Evolutionary conservation across 192 early-diverging fungal genomes (phyloP), one percentile per base, ranked within the genome.

Genomic region (Umbelopsis sp.): DNA sequence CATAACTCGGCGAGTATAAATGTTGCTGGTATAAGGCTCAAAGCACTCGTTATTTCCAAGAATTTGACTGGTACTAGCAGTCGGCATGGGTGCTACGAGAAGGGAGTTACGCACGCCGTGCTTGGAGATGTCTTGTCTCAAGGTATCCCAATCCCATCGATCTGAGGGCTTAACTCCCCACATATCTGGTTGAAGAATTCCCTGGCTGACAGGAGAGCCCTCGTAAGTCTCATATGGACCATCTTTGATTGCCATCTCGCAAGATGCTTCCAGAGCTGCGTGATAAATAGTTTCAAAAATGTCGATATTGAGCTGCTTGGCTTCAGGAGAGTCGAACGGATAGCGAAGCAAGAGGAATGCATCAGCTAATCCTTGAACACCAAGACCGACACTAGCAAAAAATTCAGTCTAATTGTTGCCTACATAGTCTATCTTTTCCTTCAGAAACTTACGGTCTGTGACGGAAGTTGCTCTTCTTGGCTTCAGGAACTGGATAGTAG

Each of bases 11-110:
- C 96, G 89, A 49, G 93, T 94, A 85, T 97, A 98, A 67, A 98
- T 91, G 82, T 98, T 98, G 81, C 87, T 90, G 18, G 90, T 93
- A 67, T 91, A 94, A 4, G 90, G 91, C 79, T 91, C 96, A 77
- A 96, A 98, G 79, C 94, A 95, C 82, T 98, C 96, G 81, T 97
- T 98, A 85, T 95, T 96, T 47, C 96, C 96, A 30, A 98, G 81
- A 77, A 98, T 98, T 78, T 98, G 96, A 65, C 90, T 92, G 5
- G 96, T 98, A 15, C 90, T 92, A 12, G 96, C 96, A 2, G 96
- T 98, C 3, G 96, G 96, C 96, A 98, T 98, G 1, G 96, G 96
- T 13, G 95, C 95, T 21, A 98, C 87, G 35, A 98, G 80, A 12
- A 98, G 85, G 25, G 91, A 93, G 87, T 98, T 98, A 76, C 95